A percentile compares a stretch with the other conserved stretches of the same genome.
Conservation (phyloP, 2,329 filamentous ascomycete species). For the Xylariomycetidae sp. region DNA sequence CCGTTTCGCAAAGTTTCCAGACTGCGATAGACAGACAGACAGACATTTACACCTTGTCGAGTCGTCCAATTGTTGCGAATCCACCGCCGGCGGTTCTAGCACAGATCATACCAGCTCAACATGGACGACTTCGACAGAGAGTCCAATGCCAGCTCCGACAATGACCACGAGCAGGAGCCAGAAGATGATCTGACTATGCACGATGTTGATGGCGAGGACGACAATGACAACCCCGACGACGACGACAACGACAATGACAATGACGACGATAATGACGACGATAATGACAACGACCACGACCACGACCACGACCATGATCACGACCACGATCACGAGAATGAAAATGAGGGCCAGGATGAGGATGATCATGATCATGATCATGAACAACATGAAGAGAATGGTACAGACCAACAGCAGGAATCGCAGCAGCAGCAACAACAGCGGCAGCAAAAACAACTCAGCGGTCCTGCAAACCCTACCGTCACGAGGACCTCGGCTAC, state of each 20-base stretch:
- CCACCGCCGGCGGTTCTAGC: too few species aligned
- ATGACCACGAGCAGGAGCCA: conserved; percentile 43
- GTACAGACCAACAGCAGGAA: conserved; percentile 15
- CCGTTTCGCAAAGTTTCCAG: too few species aligned
- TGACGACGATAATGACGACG: conserved; percentile 28
- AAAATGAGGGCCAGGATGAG: conserved; percentile 29
- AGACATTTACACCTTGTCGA: too few species aligned
- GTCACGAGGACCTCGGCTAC: conserved; percentile 28
- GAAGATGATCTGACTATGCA: conserved; percentile 32
- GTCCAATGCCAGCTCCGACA: conserved; percentile 39
- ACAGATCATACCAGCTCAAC: too few species aligned
- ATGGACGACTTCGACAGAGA: conserved; percentile 37
- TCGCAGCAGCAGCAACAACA: too few species aligned
- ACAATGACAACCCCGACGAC: conserved; percentile 16
- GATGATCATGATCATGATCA: conserved; percentile 31
- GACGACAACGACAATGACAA: conserved; percentile 35
- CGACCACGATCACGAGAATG: conserved; percentile 30
- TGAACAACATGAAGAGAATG: conserved; percentile 31
- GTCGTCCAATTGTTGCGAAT: too few species aligned
- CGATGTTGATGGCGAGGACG: conserved; percentile 23
- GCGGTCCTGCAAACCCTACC: conserved; percentile 13
- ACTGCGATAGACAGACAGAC: too few species aligned
- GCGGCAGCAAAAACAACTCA: too few species aligned
- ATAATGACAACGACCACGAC: conserved; percentile 29
- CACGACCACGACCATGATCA: conserved; percentile 34